A percentile compares a stretch with the other conserved stretches of the same genome.
Evolutionary conservation across 2,329 filamentous ascomycete genomes (phyloP).

Genomic region (Thelonectria blattea): DNA sequence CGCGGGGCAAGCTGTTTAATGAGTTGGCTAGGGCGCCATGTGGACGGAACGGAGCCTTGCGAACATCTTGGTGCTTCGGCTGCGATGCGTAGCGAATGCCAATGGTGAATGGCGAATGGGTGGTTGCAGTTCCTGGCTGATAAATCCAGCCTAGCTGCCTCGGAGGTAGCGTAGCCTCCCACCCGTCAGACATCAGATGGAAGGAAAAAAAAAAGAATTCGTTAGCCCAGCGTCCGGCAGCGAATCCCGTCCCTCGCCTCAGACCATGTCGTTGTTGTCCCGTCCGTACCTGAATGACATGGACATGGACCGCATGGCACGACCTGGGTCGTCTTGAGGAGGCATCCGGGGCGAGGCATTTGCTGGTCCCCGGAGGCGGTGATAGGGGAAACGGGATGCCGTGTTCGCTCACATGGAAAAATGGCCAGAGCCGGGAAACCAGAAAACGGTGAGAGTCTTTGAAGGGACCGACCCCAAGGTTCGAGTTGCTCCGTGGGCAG

Average conservation of each 20-base stretch:
- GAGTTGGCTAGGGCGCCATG: constrained; percentile 23
- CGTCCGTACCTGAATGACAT: constrained; percentile 4
- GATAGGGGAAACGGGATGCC: constrained; percentile 14
- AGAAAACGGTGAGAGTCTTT: constrained; percentile 20
- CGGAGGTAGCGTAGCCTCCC: neutral
- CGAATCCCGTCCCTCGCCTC: constrained; percentile 11
- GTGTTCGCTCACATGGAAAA: constrained; percentile 7
- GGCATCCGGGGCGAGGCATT: constrained; percentile 13
- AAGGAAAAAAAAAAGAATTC: neutral
- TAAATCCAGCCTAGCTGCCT: neutral
- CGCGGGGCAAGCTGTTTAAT: constrained; percentile 23
- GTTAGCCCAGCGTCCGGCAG: neutral
- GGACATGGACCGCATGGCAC: constrained; percentile 12
- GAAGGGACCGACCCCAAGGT: too few relatives aligned
- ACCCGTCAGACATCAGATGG: constrained; percentile 1
- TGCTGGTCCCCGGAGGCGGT: constrained; percentile 12
- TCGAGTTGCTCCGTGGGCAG: too few relatives aligned
- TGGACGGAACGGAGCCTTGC: constrained; percentile 13
- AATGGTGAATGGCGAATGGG: neutral
- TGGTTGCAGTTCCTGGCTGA: constrained; percentile 10
- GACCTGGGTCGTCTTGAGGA: constrained; percentile 6
- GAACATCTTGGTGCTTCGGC: neutral
- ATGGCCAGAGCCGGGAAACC: constrained; percentile 15
- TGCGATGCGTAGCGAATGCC: too few relatives aligned
- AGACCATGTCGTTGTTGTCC: neutral